Conservation (phyloP, 306 rosid species). For the Vigna unguiculata region DNA sequence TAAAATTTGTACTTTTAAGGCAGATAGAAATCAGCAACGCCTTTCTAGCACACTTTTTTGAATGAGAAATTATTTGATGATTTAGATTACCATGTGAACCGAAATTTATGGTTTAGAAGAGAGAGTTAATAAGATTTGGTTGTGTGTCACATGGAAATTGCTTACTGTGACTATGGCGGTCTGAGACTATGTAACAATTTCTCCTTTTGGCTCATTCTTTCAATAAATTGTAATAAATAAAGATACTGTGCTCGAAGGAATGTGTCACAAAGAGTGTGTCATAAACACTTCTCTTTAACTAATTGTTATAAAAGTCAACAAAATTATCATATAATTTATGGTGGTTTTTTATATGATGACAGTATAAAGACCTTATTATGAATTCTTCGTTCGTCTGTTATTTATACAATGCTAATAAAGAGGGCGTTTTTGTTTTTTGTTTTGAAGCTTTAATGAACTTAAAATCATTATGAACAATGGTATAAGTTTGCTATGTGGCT, state of each 20-base stretch:
- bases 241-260: not conserved
- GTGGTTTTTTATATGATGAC: not conserved
- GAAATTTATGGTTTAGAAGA: not conserved
- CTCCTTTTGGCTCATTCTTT: not conserved
- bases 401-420: not conserved
- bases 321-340: not conserved
- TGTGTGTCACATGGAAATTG: not conserved
- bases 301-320: not conserved
- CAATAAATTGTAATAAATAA: not conserved
- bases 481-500: constrained; percentile 22
- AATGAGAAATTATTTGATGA: not conserved
- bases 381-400: not conserved
- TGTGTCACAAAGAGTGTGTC: not conserved
- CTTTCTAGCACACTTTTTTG: not conserved
- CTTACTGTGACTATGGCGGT: not conserved
- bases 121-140: not conserved
- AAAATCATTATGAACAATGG: not conserved
- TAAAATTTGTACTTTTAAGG: not conserved
- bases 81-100: not conserved
- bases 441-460: not conserved
- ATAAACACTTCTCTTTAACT: not conserved
- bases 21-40: not conserved
- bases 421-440: constrained; percentile 2
- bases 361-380: not conserved
- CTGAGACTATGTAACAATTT: not conserved